Evolutionary conservation across 805 yeast genomes (phyloP), one percentile per base, ranked within the genome.

Genomic region (Yamadazyma paraphyllophila): DNA sequence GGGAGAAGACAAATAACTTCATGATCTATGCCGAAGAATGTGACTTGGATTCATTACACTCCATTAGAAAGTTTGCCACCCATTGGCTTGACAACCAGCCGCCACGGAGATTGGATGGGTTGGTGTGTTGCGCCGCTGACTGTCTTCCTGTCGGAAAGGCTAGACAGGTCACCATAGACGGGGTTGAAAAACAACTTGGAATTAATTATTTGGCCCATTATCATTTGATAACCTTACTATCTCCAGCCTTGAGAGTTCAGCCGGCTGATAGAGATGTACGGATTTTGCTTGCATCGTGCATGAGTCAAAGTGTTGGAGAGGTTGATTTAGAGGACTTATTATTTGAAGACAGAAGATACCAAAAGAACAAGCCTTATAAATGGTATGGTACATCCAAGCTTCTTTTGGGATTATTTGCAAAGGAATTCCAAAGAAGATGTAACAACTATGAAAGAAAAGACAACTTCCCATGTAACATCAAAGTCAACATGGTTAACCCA

Each of bases 181-280:
- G 97, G 1, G 75, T 90, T 9, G 99, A 94, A 63, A 62, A 77
- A 34, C 98, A 94, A 61, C 77, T 85, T 49, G 96, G 89, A 2
- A 74, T 85, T 30, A 94, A 92, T 65, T 94, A 85, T 59, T 76
- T 83, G 31, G 86, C 85, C 7, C 91, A 89, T 56, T 88, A 69
- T 64, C 97, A 91, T 63, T 70, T 94, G 20, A 71, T 94, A 45
- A 85, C 88, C 2, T 67, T 94, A 25, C 61, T 94, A 43, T 78
- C 82, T n/a, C 98, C 98, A 0, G 78, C 94, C 8, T 71, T 94
- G 44, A 81, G 86, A 52, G 83, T 82, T 1, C 99, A 94, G 67
- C 95, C 97, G 2, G 88, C 96, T 0, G 98, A 91, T 64, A 76
- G 99, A 53, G 98, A 91, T 58, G 96, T 94, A 2, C 72, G 97